Conservation (phyloP, 2,329 filamentous ascomycete species). For the Fusarium phyllophilum region DNA sequence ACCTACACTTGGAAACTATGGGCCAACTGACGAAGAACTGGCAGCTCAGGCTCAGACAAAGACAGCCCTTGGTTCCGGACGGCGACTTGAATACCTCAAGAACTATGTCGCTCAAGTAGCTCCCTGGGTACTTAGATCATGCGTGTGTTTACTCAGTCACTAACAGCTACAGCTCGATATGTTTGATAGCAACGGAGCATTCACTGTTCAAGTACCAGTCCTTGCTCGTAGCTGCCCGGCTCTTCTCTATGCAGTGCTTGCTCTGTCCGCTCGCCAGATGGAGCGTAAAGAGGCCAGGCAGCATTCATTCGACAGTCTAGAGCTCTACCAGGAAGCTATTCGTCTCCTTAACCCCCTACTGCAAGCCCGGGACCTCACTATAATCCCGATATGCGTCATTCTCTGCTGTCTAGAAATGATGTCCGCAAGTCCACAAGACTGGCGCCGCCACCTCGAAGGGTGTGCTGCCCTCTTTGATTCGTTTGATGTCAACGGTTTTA, state of each 20-base stretch:
- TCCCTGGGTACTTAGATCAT: conserved; percentile 54
- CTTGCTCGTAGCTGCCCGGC: conserved; percentile 58
- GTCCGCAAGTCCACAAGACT: conserved; percentile 56
- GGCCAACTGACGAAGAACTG: conserved; percentile 30
- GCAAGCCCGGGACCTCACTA: conserved; percentile 46
- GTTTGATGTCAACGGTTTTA: conserved; percentile 63
- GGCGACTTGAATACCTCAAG: conserved; percentile 54
- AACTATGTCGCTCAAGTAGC: conserved; percentile 65
- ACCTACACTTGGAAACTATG: conserved; percentile 42
- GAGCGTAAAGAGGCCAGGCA: conserved; percentile 59
- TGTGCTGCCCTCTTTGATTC: conserved; percentile 66
- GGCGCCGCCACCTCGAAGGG: conserved; percentile 66
- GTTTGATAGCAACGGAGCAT: conserved; percentile 64
- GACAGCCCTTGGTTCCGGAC: conserved; percentile 45
- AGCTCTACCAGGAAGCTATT: conserved; percentile 66
- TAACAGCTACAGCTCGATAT: conserved; percentile 60
- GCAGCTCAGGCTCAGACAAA: conserved; percentile 39
- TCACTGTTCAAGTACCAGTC: conserved; percentile 62
- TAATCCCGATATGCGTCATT: conserved; percentile 53
- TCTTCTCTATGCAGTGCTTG: conserved; percentile 62
- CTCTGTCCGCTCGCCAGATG: conserved; percentile 64
- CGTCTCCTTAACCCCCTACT: conserved; percentile 52
- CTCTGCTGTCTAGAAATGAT: conserved; percentile 57
- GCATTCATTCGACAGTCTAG: conserved; percentile 61
- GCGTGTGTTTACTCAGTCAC: background rate